These are phyloP conservation scores for Penicillium pulvis DNA, from an alignment of 495 filamentous ascomycete species.

Conservation along the genomic window DNA sequence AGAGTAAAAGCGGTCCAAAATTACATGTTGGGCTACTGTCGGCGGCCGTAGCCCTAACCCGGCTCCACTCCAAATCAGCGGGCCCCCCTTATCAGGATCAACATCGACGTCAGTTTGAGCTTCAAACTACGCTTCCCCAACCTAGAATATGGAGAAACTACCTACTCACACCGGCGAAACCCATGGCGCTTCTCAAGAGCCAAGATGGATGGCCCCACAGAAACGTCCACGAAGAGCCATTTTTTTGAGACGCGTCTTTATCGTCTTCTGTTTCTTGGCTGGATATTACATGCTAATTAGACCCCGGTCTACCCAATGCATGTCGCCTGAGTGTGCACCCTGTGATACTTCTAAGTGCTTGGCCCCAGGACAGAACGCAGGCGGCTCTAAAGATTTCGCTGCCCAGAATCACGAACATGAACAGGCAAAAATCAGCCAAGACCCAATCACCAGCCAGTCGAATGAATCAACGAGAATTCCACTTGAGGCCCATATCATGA, in stretches of 20 bases:
- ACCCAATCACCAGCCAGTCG: neutral
- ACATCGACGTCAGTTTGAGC: slow-evolving; percentile 6
- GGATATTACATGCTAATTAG: slow-evolving; percentile 1
- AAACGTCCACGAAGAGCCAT: neutral
- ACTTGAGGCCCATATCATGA: slow-evolving; percentile 91
- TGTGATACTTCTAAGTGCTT: neutral
- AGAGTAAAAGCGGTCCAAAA: slow-evolving; percentile 16
- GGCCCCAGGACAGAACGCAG: neutral
- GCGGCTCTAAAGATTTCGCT: neutral
- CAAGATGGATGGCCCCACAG: neutral
- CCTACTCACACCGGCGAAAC: slow-evolving; percentile 24
- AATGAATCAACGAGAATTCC: slow-evolving; percentile 55
- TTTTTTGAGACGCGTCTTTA: slow-evolving; percentile 6
- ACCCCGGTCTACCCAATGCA: neutral
- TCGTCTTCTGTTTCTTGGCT: slow-evolving; percentile 2
- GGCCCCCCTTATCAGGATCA: slow-evolving; percentile 5
- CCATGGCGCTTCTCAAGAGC: neutral
- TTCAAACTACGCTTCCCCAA: slow-evolving; percentile 1
- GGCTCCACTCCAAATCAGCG: slow-evolving; percentile 1
- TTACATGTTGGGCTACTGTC: neutral
- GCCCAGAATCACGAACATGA: neutral
- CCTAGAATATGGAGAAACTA: slow-evolving; percentile 28
- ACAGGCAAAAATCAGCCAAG: neutral
- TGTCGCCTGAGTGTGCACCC: neutral
- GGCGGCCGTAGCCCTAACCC: neutral